Conservation (phyloP, 495 filamentous ascomycete species). For the Xylaria palmicola region DNA sequence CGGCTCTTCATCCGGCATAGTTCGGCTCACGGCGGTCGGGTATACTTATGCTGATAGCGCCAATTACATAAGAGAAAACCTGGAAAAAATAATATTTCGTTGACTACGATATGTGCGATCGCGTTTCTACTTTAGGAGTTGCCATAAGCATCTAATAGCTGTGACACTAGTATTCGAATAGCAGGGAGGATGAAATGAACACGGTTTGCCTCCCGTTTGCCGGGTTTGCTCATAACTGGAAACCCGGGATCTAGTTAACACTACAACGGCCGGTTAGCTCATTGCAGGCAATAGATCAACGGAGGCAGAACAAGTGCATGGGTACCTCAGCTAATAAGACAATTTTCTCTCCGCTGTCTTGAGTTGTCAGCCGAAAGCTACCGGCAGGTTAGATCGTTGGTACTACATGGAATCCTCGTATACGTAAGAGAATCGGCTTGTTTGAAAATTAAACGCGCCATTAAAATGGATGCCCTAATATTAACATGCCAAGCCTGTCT, state of each 20-base stretch:
- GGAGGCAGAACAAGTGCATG: background rate
- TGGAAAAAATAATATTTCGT: background rate
- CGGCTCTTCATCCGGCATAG: constrained; percentile 1
- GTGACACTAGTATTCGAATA: too few species aligned
- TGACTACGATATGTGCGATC: background rate
- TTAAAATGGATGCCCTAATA: background rate
- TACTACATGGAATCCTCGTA: too few species aligned
- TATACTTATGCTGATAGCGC: too few species aligned
- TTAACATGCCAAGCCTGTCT: background rate
- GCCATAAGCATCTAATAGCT: too few species aligned
- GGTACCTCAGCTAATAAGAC: background rate
- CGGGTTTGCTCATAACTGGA: background rate
- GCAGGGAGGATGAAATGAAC: too few species aligned
- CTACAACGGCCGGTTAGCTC: background rate
- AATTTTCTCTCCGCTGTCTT: background rate
- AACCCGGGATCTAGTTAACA: background rate
- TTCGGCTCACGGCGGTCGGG: background rate
- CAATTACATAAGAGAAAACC: constrained; percentile 6
- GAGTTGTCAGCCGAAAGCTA: background rate
- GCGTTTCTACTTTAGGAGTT: background rate
- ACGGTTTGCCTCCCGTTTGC: background rate
- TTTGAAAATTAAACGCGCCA: constrained; percentile 2
- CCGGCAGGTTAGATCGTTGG: too few species aligned
- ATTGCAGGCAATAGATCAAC: background rate
- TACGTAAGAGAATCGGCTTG: background rate